A percentile compares a stretch with the other conserved stretches of the same genome.
These are phyloP conservation scores for Fagopyrum esculentum DNA, from an alignment of 148 eudicot genomes.

Conservation along the genomic window DNA sequence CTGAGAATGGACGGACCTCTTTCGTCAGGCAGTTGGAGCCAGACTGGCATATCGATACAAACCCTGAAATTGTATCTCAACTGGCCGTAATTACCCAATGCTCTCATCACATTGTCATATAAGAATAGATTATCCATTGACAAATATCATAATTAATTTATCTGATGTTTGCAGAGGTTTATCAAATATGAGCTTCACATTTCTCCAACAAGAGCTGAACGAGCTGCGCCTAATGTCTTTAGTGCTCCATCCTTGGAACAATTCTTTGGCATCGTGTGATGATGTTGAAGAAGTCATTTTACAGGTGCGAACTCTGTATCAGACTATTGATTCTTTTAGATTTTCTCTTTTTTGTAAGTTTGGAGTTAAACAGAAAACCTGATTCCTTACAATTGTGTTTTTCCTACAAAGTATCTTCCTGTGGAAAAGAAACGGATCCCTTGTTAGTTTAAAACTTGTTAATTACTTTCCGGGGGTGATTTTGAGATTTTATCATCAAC, in stretches of 20 bases:
- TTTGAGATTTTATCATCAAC: too few species aligned
- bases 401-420: too few species aligned
- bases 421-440: too few species aligned
- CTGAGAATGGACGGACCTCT: constrained; percentile 84
- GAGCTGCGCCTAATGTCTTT: constrained; percentile 57
- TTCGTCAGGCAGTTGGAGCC: constrained; percentile 97
- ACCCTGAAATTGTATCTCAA: constrained; percentile 65
- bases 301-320: too few species aligned
- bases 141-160: not conserved
- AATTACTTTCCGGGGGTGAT: too few species aligned
- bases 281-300: too few species aligned
- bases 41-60: constrained; percentile 97
- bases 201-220: constrained; percentile 53
- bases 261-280: constrained; percentile 43
- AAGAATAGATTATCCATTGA: not conserved
- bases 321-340: too few species aligned
- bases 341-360: too few species aligned
- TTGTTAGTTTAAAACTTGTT: too few species aligned
- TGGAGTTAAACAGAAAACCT: too few species aligned
- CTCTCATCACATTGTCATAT: constrained; percentile 1
- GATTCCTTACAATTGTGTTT: too few species aligned
- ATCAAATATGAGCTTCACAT: constrained; percentile 77
- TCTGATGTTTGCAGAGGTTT: constrained; percentile 66
- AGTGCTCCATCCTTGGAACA: constrained; percentile 70
- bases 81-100: constrained; percentile 53